These are phyloP conservation scores for Fraxinus latifolia DNA, from an alignment of 305 asterid species.

Conservation along the genomic window DNA sequence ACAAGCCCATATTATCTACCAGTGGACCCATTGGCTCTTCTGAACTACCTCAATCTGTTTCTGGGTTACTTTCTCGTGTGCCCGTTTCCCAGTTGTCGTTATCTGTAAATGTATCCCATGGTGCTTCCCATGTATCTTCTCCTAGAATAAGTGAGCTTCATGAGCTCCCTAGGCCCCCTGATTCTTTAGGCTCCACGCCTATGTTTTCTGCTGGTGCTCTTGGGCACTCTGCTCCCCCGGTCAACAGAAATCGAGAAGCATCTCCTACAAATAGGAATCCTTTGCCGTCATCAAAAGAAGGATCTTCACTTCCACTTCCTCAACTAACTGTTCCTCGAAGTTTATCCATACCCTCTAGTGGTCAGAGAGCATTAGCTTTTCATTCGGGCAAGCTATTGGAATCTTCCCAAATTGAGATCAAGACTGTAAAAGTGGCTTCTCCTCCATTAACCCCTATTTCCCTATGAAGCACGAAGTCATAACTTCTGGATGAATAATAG, in stretches of 20 bases:
- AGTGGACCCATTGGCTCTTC: slow-evolving; percentile 57
- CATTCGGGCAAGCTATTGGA: slow-evolving; percentile 57
- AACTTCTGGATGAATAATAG: slow-evolving; percentile 58
- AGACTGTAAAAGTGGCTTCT: slow-evolving; percentile 52
- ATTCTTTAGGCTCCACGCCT: slow-evolving; percentile 53
- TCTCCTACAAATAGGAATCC: slow-evolving; percentile 67
- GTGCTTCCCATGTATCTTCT: slow-evolving; percentile 64
- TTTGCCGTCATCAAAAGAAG: slow-evolving; percentile 41
- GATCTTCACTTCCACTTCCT: slow-evolving; percentile 78
- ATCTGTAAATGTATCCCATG: slow-evolving; percentile 41
- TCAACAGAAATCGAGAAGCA: slow-evolving; percentile 52
- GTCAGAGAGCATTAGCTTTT: slow-evolving; percentile 49
- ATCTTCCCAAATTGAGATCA: slow-evolving; percentile 49
- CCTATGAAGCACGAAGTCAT: slow-evolving; percentile 53
- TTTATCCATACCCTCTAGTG: slow-evolving; percentile 72
- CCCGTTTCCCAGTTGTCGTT: slow-evolving; percentile 49
- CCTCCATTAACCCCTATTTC: slow-evolving; percentile 82
- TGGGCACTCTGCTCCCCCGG: slow-evolving; percentile 91
- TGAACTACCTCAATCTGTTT: slow-evolving; percentile 46
- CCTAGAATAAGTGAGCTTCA: slow-evolving; percentile 93
- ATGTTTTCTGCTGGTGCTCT: slow-evolving; percentile 27
- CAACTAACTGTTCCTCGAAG: slow-evolving; percentile 67
- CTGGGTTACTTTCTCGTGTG: slow-evolving; percentile 49
- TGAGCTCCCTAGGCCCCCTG: slow-evolving; percentile 98
- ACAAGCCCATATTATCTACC: slow-evolving; percentile 43